Percentiles rank a stretch among this genome's conserved stretches.
These are phyloP conservation scores for Phytophthora brassicae DNA, from an alignment of 352 stramenopile species.

Conservation along the genomic window DNA sequence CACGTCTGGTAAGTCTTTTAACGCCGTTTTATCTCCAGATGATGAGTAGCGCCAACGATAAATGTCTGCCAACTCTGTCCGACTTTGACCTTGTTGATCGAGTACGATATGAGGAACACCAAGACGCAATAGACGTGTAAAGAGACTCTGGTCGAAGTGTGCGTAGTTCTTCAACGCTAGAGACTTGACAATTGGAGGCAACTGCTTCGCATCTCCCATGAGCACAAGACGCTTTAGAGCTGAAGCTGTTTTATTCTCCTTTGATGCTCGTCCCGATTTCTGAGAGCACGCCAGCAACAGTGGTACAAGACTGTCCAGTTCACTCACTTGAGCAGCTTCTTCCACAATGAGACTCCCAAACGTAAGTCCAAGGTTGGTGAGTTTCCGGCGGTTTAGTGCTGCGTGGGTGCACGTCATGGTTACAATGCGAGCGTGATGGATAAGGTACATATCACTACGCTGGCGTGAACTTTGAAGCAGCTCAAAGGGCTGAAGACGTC, in stretches of 20 bases:
- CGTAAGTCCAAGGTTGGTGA: constrained; percentile 83
- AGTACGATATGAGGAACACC: constrained; percentile 92
- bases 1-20: constrained; percentile 34
- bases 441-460: constrained; percentile 94
- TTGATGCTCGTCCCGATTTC: background rate
- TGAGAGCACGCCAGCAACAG: constrained; percentile 83
- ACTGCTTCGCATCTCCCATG: constrained; percentile 93
- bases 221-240: constrained; percentile 94
- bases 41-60: constrained; percentile 84
- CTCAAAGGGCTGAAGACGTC: constrained; percentile 93
- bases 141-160: constrained; percentile 95
- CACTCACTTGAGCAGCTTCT: constrained; percentile 94
- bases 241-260: constrained; percentile 6
- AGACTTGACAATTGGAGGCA: constrained; percentile 92
- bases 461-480: constrained; percentile 91
- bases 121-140: constrained; percentile 93
- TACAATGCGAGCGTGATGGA: constrained; percentile 94
- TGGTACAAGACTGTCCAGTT: constrained; percentile 93
- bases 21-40: constrained; percentile 9
- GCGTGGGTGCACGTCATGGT: constrained; percentile 97
- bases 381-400: constrained; percentile 82
- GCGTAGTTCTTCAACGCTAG: constrained; percentile 86
- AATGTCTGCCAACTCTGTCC: constrained; percentile 85
- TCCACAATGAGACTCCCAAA: constrained; percentile 94
- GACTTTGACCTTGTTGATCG: constrained; percentile 88